These are phyloP conservation scores for Plasmodium sp. DNA, from an alignment of 169 alveolate genomes.

Conservation along the genomic window DNA sequence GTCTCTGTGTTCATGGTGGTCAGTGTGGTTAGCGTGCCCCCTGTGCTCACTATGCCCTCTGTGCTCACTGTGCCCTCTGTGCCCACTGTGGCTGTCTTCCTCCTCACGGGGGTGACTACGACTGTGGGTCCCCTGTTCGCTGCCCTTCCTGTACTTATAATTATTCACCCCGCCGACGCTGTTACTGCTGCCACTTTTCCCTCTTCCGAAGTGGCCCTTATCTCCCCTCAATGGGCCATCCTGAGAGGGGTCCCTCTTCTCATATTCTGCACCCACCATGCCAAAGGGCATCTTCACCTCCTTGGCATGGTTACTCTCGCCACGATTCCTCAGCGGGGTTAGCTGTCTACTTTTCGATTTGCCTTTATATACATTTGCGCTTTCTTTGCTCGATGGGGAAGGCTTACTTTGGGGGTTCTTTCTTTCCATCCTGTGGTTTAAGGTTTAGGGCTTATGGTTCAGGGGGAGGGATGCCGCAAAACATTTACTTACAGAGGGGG, in stretches of 20 bases:
- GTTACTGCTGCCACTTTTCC: background rate
- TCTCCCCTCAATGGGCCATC: background rate
- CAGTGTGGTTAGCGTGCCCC: too few species aligned
- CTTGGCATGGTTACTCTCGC: background rate
- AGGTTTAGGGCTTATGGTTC: too few species aligned
- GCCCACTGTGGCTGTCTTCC: background rate
- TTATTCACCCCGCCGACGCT: background rate
- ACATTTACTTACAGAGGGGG: background rate
- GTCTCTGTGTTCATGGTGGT: too few species aligned
- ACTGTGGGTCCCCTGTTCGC: background rate
- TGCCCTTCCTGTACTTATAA: background rate
- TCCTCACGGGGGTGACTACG: background rate
- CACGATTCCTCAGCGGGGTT: background rate
- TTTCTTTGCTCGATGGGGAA: background rate
- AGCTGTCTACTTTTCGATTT: constrained; percentile 23
- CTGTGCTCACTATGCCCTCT: background rate
- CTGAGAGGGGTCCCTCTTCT: background rate
- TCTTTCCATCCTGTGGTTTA: background rate
- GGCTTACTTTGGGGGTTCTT: background rate
- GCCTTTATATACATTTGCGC: background rate
- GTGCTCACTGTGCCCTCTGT: background rate
- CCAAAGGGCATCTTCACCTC: background rate
- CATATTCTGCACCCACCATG: background rate
- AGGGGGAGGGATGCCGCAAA: background rate
- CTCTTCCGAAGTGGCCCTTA: background rate